Conservation (phyloP, 192 early-diverging fungal genomes). For the Physocladia obscura region DNA sequence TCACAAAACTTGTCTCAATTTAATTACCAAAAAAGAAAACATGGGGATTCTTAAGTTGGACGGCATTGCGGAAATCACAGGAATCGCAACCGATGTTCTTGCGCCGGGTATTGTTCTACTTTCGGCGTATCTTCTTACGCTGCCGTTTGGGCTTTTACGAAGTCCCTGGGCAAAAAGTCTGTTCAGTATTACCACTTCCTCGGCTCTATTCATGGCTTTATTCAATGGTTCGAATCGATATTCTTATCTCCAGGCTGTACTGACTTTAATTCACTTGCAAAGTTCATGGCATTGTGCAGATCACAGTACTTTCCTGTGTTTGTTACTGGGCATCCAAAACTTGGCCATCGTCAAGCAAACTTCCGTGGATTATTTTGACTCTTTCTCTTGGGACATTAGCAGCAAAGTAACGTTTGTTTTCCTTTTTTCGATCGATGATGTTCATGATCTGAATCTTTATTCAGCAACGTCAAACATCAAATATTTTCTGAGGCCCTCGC, state of each 20-base stretch:
- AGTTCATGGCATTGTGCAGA: slow-evolving; percentile 21
- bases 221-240: slow-evolving; percentile 19
- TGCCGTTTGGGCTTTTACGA: slow-evolving; percentile 1
- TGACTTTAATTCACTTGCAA: not conserved
- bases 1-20: not conserved
- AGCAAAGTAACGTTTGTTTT: not conserved
- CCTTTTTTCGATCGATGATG: not conserved
- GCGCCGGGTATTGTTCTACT: slow-evolving; percentile 9
- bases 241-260: not conserved
- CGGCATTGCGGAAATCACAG: not conserved
- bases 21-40: too few species aligned
- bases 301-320: not conserved
- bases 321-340: not conserved
- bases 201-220: slow-evolving; percentile 2
- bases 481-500: slow-evolving; percentile 1
- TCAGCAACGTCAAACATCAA: slow-evolving; percentile 9
- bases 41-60: slow-evolving; percentile 5
- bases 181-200: not conserved
- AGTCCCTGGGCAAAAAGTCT: not conserved
- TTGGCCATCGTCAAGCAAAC: not conserved
- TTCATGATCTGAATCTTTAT: not conserved
- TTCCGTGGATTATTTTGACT: not conserved
- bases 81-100: slow-evolving; percentile 5
- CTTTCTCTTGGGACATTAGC: slow-evolving; percentile 1
- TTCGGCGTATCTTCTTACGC: slow-evolving; percentile 8